Base-by-base conservation (phyloP, 768 basidiomycete genomes). In the Pseudohyphozyma bogoriensis region DNA sequence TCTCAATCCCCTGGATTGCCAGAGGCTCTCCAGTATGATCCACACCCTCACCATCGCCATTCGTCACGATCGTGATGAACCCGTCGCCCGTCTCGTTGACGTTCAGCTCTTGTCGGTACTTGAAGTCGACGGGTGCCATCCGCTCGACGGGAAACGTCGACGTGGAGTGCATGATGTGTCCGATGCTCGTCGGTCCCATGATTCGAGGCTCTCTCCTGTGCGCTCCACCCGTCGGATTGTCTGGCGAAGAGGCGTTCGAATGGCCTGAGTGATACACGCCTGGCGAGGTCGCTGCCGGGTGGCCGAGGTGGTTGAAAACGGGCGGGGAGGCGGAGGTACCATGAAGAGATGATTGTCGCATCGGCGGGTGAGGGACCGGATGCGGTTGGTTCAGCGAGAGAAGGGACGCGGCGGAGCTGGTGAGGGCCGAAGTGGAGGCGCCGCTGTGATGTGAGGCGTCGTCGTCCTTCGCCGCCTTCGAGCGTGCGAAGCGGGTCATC, bases 401-500 rank as follows among this genome's bases (percentile, higher is more conserved):
- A n/a, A n/a, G n/a, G n/a, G n/a, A n/a, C n/a, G n/a, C n/a, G n/a
- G n/a, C n/a, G n/a, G n/a, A n/a, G n/a, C n/a, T n/a, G n/a, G n/a
- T n/a, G n/a, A n/a, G n/a, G n/a, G n/a, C n/a, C n/a, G n/a, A n/a
- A n/a, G n/a, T n/a, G n/a, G n/a, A n/a, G n/a, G n/a, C n/a, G n/a
- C n/a, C n/a, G n/a, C n/a, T n/a, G n/a, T n/a, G n/a, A n/a, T n/a
- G n/a, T n/a, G n/a, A n/a, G n/a, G n/a, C n/a, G n/a, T n/a, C n/a
- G 54, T 86, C 86, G 68, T 87, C 84, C 69, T 90, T 86, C n/a
- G n/a, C n/a, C 46, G 83, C 59, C 67, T 86, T 85, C 77, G 90
- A 90, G 78, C 95, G 95, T 77, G 96, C 96, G 80, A 96, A 99
- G 24, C 95, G 85, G 0, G 95, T 99, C 74, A 97, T 95, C 13